These are phyloP conservation scores for Carex pumila DNA, from an alignment of 176 grass and related monocot genomes.

Conservation along the genomic window DNA sequence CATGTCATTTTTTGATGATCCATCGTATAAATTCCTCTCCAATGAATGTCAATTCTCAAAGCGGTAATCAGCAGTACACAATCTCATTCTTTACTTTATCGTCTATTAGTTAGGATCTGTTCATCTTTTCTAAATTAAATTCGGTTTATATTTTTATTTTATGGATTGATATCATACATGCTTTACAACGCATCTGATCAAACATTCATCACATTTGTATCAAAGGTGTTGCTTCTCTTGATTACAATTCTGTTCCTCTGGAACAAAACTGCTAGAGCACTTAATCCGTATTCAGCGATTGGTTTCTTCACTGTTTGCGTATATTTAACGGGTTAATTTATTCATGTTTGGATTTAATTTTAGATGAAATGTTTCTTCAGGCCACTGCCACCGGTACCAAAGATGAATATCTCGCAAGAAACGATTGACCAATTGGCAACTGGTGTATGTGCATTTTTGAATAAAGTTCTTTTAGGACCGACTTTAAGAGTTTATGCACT, in stretches of 20 bases:
- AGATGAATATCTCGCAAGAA: constrained; percentile 41
- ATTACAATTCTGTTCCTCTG: constrained; percentile 52
- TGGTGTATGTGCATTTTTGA: constrained; percentile 9
- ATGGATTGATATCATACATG: constrained; percentile 22
- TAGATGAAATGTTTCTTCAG: constrained; percentile 18
- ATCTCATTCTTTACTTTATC: neutral
- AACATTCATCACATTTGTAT: constrained; percentile 43
- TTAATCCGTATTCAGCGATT: constrained; percentile 29
- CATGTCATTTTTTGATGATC: neutral
- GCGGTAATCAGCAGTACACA: neutral
- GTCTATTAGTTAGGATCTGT: neutral
- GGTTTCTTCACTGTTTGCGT: neutral
- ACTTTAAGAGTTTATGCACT: neutral
- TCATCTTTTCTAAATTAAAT: neutral
- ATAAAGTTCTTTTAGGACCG: constrained; percentile 22
- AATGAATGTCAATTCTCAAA: neutral
- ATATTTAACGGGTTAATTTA: neutral
- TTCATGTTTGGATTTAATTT: constrained; percentile 6
- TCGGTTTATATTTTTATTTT: neutral
- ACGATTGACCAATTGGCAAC: constrained; percentile 18
- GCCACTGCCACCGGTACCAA: constrained; percentile 33
- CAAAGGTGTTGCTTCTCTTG: constrained; percentile 42
- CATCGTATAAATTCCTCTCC: neutral
- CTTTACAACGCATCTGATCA: constrained; percentile 39
- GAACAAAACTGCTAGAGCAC: constrained; percentile 37